phyloP scores from a whole-genome alignment of 139 green algal species.

The Closterium sp. region DNA sequence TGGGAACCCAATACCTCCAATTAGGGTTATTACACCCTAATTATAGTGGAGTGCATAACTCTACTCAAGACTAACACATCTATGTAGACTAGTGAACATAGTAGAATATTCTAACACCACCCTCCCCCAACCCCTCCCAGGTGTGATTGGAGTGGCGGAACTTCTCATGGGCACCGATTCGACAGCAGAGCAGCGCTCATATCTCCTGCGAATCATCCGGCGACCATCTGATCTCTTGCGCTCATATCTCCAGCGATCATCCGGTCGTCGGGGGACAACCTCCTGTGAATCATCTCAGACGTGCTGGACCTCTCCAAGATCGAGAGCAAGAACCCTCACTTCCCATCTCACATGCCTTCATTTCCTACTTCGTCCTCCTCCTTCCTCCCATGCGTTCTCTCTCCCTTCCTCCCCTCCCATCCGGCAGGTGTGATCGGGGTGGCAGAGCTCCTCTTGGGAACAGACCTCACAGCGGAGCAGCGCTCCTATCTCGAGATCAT shows the following conservation, averaged over 20 bases:
- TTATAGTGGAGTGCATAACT: too few species aligned
- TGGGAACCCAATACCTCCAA: too few species aligned
- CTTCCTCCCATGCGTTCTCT: not conserved
- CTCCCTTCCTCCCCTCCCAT: not conserved
- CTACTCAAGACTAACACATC: too few species aligned
- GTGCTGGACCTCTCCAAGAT: slow-evolving; percentile 38
- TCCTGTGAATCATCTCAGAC: slow-evolving; percentile 31
- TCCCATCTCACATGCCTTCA: too few species aligned
- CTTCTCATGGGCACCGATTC: slow-evolving; percentile 58
- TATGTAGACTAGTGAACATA: too few species aligned
- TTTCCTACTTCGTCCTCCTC: too few species aligned
- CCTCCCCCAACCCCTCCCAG: not conserved
- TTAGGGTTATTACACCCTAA: too few species aligned
- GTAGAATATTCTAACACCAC: too few species aligned
- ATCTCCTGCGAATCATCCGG: too few species aligned
- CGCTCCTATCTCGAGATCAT: slow-evolving; percentile 40
- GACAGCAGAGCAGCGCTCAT: slow-evolving; percentile 60
- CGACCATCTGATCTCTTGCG: too few species aligned
- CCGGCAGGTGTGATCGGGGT: slow-evolving; percentile 65
- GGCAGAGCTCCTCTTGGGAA: slow-evolving; percentile 59
- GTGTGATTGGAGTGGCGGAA: slow-evolving; percentile 63
- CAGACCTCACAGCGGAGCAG: slow-evolving; percentile 61
- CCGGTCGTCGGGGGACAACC: slow-evolving; percentile 8
- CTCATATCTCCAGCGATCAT: slow-evolving; percentile 26
- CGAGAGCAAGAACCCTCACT: slow-evolving; percentile 6